phyloP scores from a whole-genome alignment of 1,284 basidiomycete genomes.

The Fomitopsis schrenkii region DNA sequence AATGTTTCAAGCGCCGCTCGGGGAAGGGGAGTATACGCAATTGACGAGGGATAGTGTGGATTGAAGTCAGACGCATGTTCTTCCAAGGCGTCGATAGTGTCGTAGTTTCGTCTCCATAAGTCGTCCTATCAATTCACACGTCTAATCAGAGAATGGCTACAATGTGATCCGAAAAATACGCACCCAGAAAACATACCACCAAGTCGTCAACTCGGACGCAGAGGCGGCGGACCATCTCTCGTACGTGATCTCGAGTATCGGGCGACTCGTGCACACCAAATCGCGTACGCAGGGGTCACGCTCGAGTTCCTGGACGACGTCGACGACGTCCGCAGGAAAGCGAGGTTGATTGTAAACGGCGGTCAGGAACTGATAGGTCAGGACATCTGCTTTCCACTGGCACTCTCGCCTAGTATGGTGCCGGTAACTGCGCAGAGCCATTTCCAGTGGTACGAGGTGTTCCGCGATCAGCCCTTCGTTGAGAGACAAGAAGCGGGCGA shows the following conservation, averaged over 20 bases:
- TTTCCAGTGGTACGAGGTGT: conserved; percentile 43
- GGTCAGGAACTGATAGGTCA: conserved; percentile 69
- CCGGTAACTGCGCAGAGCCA: conserved; percentile 52
- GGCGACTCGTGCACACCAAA: conserved; percentile 47
- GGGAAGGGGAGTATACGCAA: conserved; percentile 75
- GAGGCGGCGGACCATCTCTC: conserved; percentile 55
- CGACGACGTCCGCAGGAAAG: conserved; percentile 39
- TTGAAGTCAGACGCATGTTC: conserved; percentile 60
- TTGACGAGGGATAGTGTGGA: conserved; percentile 68
- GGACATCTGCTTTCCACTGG: conserved; percentile 47
- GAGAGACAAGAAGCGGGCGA: conserved; percentile 63
- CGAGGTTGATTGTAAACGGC: conserved; percentile 57
- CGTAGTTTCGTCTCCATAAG: conserved; percentile 64
- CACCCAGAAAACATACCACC: conserved; percentile 86
- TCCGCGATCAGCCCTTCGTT: conserved; percentile 53
- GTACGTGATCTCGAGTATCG: conserved; percentile 51
- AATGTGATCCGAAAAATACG: conserved; percentile 15
- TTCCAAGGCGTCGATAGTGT: conserved; percentile 44
- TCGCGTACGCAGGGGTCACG: conserved; percentile 51
- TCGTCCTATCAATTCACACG: conserved; percentile 49
- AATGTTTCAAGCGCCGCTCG: conserved; percentile 64
- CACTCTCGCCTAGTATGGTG: conserved; percentile 47
- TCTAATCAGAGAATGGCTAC: neutral
- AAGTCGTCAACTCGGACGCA: conserved; percentile 50
- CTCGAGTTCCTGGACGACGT: conserved; percentile 46